A percentile compares a stretch with the other conserved stretches of the same genome.
Conservation (phyloP, 306 rosid genomes). For the Cicer pinnatifidum region DNA sequence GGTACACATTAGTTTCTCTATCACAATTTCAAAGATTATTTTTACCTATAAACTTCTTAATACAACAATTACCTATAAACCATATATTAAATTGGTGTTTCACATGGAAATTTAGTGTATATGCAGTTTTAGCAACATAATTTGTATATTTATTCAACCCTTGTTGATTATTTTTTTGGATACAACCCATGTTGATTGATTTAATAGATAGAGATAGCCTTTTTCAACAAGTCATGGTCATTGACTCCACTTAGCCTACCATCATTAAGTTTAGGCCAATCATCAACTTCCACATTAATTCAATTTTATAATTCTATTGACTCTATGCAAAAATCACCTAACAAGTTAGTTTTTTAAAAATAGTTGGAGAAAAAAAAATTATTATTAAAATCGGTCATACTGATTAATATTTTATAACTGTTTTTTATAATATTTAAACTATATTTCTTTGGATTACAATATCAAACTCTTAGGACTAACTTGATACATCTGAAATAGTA, state of each 20-base stretch:
- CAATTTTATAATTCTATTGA: conserved; percentile 1
- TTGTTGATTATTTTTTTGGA: conserved; percentile 5
- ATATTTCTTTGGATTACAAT: too few relatives aligned
- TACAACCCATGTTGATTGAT: too few relatives aligned
- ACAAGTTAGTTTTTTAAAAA: background rate
- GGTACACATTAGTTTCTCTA: background rate
- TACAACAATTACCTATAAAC: background rate
- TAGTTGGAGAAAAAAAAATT: too few relatives aligned
- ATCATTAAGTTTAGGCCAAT: conserved; percentile 40
- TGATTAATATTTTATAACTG: too few relatives aligned
- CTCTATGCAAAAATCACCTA: conserved; percentile 25
- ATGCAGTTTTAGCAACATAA: conserved; percentile 32
- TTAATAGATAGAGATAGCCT: conserved; percentile 33
- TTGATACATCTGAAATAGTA: too few relatives aligned
- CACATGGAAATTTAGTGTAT: background rate
- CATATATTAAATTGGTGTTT: background rate
- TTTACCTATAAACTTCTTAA: background rate
- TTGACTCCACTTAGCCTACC: conserved; percentile 38
- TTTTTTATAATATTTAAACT: too few relatives aligned
- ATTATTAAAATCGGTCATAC: too few relatives aligned
- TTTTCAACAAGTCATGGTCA: conserved; percentile 42
- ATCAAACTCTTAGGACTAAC: too few relatives aligned
- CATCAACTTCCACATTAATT: conserved; percentile 35
- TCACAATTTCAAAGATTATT: background rate
- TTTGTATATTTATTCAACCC: conserved; percentile 23